These are phyloP conservation scores for Psilocybe azurescens DNA, from an alignment of 768 basidiomycete genomes.

Conservation along the genomic window DNA sequence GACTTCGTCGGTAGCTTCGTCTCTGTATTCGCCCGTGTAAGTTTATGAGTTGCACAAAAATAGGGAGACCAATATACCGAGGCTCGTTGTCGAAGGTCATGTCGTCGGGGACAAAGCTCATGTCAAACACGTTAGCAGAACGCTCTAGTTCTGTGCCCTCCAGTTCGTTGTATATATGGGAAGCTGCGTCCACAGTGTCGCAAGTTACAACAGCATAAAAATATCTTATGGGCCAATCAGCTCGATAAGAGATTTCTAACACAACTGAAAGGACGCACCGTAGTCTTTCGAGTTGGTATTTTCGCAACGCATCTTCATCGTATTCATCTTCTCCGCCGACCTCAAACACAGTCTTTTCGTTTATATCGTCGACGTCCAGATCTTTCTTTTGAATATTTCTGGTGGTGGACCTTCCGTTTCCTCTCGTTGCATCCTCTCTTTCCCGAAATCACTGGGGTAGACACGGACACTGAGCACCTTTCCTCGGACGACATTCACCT, in stretches of 20 bases:
- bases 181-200: conserved; percentile 76
- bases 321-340: conserved; percentile 77
- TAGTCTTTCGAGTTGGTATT: conserved; percentile 91
- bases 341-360: conserved; percentile 69
- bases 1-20: conserved; percentile 78
- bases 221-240: conserved; percentile 58
- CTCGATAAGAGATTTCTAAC: conserved; percentile 2
- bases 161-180: conserved; percentile 82
- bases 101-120: conserved; percentile 91
- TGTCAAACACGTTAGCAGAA: conserved; percentile 94
- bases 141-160: conserved; percentile 96
- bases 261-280: conserved; percentile 55
- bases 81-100: conserved; percentile 85
- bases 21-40: conserved; percentile 51
- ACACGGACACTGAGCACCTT: conserved; percentile 78
- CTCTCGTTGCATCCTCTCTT: conserved; percentile 82
- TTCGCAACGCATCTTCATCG: conserved; percentile 85
- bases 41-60: background rate
- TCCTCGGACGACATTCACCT: conserved; percentile 55
- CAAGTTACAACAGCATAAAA: conserved; percentile 95
- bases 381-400: conserved; percentile 77
- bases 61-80: conserved; percentile 50
- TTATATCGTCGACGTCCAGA: conserved; percentile 54
- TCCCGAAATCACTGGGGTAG: conserved; percentile 95
- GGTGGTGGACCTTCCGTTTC: conserved; percentile 90